These are phyloP conservation scores for Pyracantha coccinea DNA, from an alignment of 331 rosid genomes.

Conservation along the genomic window DNA sequence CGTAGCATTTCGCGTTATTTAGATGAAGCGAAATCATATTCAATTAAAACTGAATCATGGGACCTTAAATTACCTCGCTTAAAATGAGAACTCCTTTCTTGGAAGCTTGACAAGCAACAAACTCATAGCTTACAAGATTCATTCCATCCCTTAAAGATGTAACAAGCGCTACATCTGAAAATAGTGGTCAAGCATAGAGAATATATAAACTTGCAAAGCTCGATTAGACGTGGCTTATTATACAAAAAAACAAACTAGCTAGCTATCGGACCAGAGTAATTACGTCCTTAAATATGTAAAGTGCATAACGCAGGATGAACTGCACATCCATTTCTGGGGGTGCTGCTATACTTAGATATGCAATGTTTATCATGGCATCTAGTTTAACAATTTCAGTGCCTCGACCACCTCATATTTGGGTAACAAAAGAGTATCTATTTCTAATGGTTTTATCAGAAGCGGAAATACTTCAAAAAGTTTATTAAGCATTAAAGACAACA, in stretches of 20 bases:
- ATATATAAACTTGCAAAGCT: neutral
- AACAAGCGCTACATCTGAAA: conserved; percentile 87
- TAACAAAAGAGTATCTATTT: neutral
- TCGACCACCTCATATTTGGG: neutral
- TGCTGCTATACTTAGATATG: neutral
- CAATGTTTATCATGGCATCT: neutral
- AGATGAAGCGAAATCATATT: too few species aligned
- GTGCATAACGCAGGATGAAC: neutral
- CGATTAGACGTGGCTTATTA: neutral
- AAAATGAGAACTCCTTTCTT: conserved; percentile 96
- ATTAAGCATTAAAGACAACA: neutral
- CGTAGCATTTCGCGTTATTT: too few species aligned
- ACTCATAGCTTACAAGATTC: conserved; percentile 99
- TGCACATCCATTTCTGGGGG: neutral
- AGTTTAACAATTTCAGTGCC: neutral
- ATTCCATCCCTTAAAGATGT: conserved; percentile 97
- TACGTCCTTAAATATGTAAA: neutral
- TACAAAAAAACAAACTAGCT: neutral
- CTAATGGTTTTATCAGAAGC: neutral
- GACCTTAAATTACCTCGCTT: conserved; percentile 63
- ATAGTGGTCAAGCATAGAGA: neutral
- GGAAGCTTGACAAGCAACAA: conserved; percentile 93
- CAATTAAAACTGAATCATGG: neutral
- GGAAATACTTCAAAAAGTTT: neutral
- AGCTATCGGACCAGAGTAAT: neutral